These are phyloP conservation scores for Acanthochlamys bracteata DNA, from an alignment of 106 monocot genomes.

Conservation along the genomic window DNA sequence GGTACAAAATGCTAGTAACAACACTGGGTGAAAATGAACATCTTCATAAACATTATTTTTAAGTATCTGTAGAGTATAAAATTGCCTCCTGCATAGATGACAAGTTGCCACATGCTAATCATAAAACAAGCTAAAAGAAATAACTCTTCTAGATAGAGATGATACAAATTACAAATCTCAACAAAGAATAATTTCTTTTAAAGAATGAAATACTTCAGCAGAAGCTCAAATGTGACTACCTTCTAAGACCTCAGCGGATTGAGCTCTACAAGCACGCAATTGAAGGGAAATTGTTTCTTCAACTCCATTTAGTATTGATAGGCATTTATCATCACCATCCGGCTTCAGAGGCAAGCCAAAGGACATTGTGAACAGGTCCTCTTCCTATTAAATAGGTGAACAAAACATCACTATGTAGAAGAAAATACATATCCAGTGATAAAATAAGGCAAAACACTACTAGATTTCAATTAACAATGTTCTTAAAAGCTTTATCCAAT, in stretches of 20 bases:
- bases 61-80: too few relatives aligned
- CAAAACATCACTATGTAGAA: not conserved
- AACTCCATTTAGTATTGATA: slow-evolving; percentile 76
- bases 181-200: too few relatives aligned
- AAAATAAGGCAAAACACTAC: too few relatives aligned
- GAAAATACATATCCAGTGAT: too few relatives aligned
- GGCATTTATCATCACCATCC: slow-evolving; percentile 77
- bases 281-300: slow-evolving; percentile 87
- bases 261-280: slow-evolving; percentile 73
- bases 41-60: too few relatives aligned
- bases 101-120: too few relatives aligned
- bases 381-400: slow-evolving; percentile 53
- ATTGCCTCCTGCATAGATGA: not conserved
- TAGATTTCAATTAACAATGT: too few relatives aligned
- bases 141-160: too few relatives aligned
- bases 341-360: slow-evolving; percentile 86
- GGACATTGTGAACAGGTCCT: slow-evolving; percentile 81
- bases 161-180: slow-evolving; percentile 2
- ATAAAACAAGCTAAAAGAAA: too few relatives aligned
- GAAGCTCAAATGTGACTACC: slow-evolving; percentile 32
- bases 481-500: too few relatives aligned
- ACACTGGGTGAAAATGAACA: too few relatives aligned
- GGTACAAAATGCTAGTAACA: too few relatives aligned
- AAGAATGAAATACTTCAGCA: not conserved
- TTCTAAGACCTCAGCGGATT: slow-evolving; percentile 44